Evolutionary conservation across 768 basidiomycete species (phyloP).

Genomic region (Rubroboletus satanas): DNA sequence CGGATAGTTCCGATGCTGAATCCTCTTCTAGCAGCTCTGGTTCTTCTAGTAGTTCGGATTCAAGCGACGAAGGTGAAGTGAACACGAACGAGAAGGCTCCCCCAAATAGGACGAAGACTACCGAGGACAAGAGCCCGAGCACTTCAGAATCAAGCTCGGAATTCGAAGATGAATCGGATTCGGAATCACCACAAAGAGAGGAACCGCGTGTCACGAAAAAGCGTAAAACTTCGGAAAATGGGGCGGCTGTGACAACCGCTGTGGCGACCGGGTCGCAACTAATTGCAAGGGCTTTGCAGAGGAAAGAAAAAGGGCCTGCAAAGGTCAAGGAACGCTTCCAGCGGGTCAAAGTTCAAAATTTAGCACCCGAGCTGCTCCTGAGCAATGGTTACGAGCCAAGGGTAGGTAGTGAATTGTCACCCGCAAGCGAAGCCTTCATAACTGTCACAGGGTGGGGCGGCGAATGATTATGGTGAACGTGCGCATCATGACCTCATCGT

Average conservation of each 20-base stretch:
- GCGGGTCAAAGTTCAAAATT: conserved; percentile 65
- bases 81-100: background rate
- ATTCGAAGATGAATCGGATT: conserved; percentile 16
- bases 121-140: background rate
- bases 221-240: conserved; percentile 51
- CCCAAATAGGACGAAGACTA: background rate
- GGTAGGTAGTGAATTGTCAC: conserved; percentile 40
- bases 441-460: conserved; percentile 49
- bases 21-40: conserved; percentile 12
- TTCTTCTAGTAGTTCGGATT: conserved; percentile 13
- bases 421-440: background rate
- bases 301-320: conserved; percentile 26
- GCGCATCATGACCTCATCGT: conserved; percentile 88
- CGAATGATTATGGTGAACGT: conserved; percentile 82
- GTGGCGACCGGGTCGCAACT: conserved; percentile 24
- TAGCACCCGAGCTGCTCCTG: conserved; percentile 36
- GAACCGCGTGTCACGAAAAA: conserved; percentile 49
- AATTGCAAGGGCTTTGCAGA: background rate
- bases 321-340: conserved; percentile 69
- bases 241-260: conserved; percentile 46
- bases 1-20: conserved; percentile 16
- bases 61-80: conserved; percentile 11
- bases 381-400: conserved; percentile 82
- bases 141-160: conserved; percentile 23
- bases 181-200: background rate